phyloP scores from a whole-genome alignment of 177 flowering plant genomes.

The Vitis hybrid region DNA sequence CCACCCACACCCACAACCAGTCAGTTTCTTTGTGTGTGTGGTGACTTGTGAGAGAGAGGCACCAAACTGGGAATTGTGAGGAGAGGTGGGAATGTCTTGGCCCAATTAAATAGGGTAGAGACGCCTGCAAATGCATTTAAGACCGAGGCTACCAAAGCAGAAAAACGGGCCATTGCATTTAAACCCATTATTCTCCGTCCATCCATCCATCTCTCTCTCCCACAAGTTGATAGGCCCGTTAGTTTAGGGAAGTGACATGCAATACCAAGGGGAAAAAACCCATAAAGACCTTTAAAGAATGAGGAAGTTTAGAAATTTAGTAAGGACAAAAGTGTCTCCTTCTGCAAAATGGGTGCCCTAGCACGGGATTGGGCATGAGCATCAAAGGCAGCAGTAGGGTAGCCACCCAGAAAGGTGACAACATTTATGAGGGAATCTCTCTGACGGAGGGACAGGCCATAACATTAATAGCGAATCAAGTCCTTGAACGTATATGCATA shows the following conservation, averaged over 20 bases:
- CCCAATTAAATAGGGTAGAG: slow-evolving; percentile 36
- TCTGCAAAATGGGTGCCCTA: background rate
- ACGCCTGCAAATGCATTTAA: slow-evolving; percentile 43
- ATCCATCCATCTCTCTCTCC: slow-evolving; percentile 1
- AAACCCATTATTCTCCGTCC: slow-evolving; percentile 17
- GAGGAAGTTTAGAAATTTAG: too few relatives aligned
- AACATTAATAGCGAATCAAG: slow-evolving; percentile 20
- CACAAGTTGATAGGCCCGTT: background rate
- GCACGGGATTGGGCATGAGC: slow-evolving; percentile 5
- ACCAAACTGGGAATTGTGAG: slow-evolving; percentile 1
- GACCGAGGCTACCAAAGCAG: slow-evolving; percentile 61
- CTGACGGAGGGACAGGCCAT: slow-evolving; percentile 20
- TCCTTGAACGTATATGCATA: background rate
- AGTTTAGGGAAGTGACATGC: background rate
- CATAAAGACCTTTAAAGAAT: background rate
- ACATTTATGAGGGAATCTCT: slow-evolving; percentile 27
- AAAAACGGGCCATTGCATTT: slow-evolving; percentile 50
- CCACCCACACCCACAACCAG: too few relatives aligned
- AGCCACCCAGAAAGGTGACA: slow-evolving; percentile 10
- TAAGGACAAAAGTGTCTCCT: background rate
- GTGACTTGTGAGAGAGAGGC: slow-evolving; percentile 4
- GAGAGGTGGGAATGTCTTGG: slow-evolving; percentile 35
- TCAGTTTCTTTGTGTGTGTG: too few relatives aligned
- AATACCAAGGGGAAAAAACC: background rate
- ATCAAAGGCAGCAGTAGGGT: slow-evolving; percentile 5